Base-by-base conservation (phyloP, 345 rosid genomes). In the Populus davidiana region DNA sequence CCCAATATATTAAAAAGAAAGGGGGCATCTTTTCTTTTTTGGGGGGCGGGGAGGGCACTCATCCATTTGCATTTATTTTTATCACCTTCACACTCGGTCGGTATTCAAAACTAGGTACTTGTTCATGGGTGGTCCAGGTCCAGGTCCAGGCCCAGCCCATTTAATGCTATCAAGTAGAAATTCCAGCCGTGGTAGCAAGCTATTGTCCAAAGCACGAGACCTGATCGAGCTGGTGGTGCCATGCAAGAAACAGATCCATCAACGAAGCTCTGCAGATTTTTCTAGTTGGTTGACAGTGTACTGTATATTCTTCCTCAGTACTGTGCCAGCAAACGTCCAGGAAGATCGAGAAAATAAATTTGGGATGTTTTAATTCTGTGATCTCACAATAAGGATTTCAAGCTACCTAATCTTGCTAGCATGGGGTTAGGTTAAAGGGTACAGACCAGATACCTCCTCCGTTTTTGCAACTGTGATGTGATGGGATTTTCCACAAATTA, bases 101-200 rank as follows among this genome's bases (percentile, higher is more conserved):
- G 18, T 6, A 33, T 25, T 38, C 14, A 10, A 16, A 14, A 25
- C 8, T 11, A 21, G 73, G 11, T 47, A 21, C 13, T 69, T 23
- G 23, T 38, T 8, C 8, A 23, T 6, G 49, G 25, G 81, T 79
- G 83, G 84, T 80, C 77, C 85, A 80, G 77, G 78, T 81, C 81
- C 85, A 25, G 83, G 84, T 80, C 77, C 85, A 80, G 77, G 78
- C 83, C 81, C 85, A 81, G 79, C 72, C 84, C 79, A 82, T 70
- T 78, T 44, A 64, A 62, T 78, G 78, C 41, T 17, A 18, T 29
- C 61, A 6, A 31, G 29, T 70, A 67, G 69, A 39, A 67, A 61
- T 47, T 78, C 76, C 83, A 73, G 80, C 74, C 74, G 72, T 64
- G 66, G 17, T 59, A 4, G 44, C 17, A 68, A 69, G 47, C 72